Evolutionary conservation across 1,284 basidiomycete genomes (phyloP).

Genomic region (Ganoderma resinaceum): DNA sequence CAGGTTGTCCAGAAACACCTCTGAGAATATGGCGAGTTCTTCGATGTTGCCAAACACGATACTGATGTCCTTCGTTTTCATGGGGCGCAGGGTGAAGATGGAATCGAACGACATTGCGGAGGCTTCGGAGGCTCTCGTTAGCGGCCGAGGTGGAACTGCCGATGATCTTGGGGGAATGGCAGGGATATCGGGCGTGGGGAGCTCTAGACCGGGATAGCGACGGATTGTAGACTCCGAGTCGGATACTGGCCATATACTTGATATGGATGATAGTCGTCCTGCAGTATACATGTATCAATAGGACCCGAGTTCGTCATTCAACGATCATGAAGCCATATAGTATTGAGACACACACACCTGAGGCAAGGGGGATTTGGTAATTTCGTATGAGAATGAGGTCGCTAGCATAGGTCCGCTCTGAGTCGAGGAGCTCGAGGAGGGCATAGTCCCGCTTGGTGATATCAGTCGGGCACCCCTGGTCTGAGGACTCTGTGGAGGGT

Average conservation of each 20-base stretch:
- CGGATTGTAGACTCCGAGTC: background rate
- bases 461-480: slow-evolving; percentile 30
- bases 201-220: slow-evolving; percentile 32
- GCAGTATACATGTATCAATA: background rate
- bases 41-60: slow-evolving; percentile 84
- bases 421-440: slow-evolving; percentile 82
- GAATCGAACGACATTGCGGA: slow-evolving; percentile 50
- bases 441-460: slow-evolving; percentile 85
- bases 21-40: slow-evolving; percentile 78
- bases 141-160: slow-evolving; percentile 54
- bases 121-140: slow-evolving; percentile 58
- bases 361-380: slow-evolving; percentile 81
- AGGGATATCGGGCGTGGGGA: slow-evolving; percentile 37
- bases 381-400: slow-evolving; percentile 88
- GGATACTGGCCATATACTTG: background rate
- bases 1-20: slow-evolving; percentile 66
- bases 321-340: background rate
- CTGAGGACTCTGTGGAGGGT: slow-evolving; percentile 14
- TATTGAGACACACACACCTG: slow-evolving; percentile 51
- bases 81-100: slow-evolving; percentile 46
- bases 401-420: slow-evolving; percentile 87
- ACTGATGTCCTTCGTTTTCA: slow-evolving; percentile 75
- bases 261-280: background rate
- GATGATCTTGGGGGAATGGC: slow-evolving; percentile 45
- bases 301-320: slow-evolving; percentile 1